Evolutionary conservation across 768 basidiomycete genomes (phyloP), one percentile per base, ranked within the genome.

Genomic region (Neoboletus subvelutipes): DNA sequence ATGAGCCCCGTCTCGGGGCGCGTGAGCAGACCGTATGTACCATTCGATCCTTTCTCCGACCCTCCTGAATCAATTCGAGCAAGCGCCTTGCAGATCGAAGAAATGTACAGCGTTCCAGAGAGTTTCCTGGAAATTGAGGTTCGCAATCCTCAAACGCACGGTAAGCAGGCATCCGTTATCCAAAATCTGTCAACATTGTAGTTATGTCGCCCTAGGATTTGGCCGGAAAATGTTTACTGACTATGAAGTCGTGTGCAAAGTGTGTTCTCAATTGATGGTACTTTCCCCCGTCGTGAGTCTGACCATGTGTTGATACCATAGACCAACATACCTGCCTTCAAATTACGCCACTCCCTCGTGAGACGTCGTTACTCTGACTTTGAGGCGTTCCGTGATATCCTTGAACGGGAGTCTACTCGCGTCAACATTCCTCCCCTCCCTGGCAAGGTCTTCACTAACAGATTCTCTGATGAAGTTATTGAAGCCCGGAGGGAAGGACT

Each of bases 281-380:
- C 45, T 54, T 50, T 52, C 34, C 52, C 48, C 36, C 28, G 49
- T 36, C 34, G 46, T 33, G 52, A 26, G 45, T 36, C 53, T 62
- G 43, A 63, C 15, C 31, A 20, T 28, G 24, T 17, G 37, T 39
- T 13, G 24, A 29, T 15, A 11, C 51, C 49, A 12, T 61, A 97
- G 94, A 98, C 97, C 65, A 98, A 98, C 75, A 99, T 98, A 65
- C 97, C 95, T 34, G 96, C 96, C 0, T 99, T 99, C 81, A 97
- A 98, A 71, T 83, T 98, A 42, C 91, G 88, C n/a, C 90, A 92
- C 75, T 94, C 92, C 11, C 78, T 90, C 40, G 93, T 95, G 45
- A 84, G 92, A 48, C 80, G 93, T 45, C 87, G 93, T 47, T 95
- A 95, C 71, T 92, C 88, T 41, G 92, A 95, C 71, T 95, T 95